phyloP scores from a whole-genome alignment of 805 yeast species.

The Pichia pseudocactophila region DNA sequence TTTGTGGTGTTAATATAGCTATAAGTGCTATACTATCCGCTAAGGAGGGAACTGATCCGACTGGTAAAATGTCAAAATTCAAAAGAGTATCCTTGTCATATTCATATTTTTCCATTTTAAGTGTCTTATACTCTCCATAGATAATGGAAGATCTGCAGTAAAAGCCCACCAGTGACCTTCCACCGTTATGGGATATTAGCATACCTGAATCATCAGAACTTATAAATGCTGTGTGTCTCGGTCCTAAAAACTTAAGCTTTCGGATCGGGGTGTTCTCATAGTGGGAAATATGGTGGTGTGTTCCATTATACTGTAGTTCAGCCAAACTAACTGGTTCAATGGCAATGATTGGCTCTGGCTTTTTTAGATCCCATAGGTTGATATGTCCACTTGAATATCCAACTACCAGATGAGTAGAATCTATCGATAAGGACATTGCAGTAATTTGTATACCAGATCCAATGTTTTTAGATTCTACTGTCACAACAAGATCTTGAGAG shows the following conservation, averaged over 20 bases:
- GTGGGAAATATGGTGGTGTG: conserved; percentile 27
- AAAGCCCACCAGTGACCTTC: conserved; percentile 46
- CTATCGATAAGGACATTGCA: conserved; percentile 51
- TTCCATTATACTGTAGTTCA: conserved; percentile 15
- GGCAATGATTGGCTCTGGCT: conserved; percentile 23
- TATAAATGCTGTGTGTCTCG: conserved; percentile 46
- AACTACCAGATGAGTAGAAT: conserved; percentile 59
- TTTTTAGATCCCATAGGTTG: conserved; percentile 54
- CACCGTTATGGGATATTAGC: conserved; percentile 56
- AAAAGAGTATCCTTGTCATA: conserved; percentile 23
- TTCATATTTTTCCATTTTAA: neutral
- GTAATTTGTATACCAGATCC: conserved; percentile 41
- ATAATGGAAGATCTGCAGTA: conserved; percentile 40
- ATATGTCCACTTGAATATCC: conserved; percentile 63
- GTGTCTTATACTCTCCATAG: conserved; percentile 37
- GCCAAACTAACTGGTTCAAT: conserved; percentile 24
- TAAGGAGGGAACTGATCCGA: conserved; percentile 37
- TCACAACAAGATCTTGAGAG: conserved; percentile 45
- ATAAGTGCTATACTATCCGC: conserved; percentile 52
- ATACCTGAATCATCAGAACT: conserved; percentile 50
- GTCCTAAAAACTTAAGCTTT: conserved; percentile 40
- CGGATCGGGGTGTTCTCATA: conserved; percentile 30
- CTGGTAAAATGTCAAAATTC: conserved; percentile 44
- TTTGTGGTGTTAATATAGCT: conserved; percentile 48
- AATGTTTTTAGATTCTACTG: conserved; percentile 28